phyloP scores from a whole-genome alignment of 495 filamentous ascomycete species.

The Aspergillus cristatus region DNA sequence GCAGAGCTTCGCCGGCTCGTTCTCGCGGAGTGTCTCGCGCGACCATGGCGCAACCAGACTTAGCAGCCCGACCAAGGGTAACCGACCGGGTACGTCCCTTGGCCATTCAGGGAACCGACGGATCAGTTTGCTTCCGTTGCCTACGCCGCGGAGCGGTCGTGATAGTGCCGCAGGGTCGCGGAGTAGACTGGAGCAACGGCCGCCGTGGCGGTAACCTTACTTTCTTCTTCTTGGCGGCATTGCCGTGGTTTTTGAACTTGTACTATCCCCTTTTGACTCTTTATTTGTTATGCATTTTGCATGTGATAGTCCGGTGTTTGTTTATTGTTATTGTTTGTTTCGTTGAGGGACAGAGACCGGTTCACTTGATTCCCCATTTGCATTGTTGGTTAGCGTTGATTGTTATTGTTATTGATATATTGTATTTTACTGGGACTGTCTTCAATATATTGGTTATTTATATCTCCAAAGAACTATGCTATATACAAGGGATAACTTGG shows the following conservation, averaged over 20 bases:
- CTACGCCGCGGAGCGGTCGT: slow-evolving; percentile 21
- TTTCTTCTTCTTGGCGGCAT: slow-evolving; percentile 3
- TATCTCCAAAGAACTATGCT: background rate
- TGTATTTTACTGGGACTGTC: slow-evolving; percentile 4
- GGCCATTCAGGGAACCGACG: slow-evolving; percentile 38
- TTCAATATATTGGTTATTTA: no score
- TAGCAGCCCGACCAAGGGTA: slow-evolving; percentile 24
- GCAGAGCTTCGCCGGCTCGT: slow-evolving; percentile 32
- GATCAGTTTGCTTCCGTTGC: slow-evolving; percentile 39
- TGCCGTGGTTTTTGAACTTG: no score
- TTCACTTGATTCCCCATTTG: slow-evolving; percentile 21
- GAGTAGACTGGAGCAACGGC: slow-evolving; percentile 25
- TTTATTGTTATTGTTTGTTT: slow-evolving; percentile 9
- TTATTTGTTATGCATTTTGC: slow-evolving; percentile 14
- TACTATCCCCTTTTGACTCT: slow-evolving; percentile 8
- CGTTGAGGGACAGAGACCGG: slow-evolving; percentile 7
- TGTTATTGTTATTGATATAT: slow-evolving; percentile 5
- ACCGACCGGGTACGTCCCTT: slow-evolving; percentile 36
- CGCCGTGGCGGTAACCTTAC: slow-evolving; percentile 25
- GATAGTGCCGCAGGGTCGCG: slow-evolving; percentile 17
- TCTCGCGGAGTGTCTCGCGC: slow-evolving; percentile 32
- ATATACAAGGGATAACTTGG: no score
- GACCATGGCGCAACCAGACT: slow-evolving; percentile 12
- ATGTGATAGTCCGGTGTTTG: slow-evolving; percentile 3
- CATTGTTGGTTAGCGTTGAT: slow-evolving; percentile 1